Base-by-base conservation (phyloP, 768 basidiomycete genomes). In the Auriscalpium microsporum region DNA sequence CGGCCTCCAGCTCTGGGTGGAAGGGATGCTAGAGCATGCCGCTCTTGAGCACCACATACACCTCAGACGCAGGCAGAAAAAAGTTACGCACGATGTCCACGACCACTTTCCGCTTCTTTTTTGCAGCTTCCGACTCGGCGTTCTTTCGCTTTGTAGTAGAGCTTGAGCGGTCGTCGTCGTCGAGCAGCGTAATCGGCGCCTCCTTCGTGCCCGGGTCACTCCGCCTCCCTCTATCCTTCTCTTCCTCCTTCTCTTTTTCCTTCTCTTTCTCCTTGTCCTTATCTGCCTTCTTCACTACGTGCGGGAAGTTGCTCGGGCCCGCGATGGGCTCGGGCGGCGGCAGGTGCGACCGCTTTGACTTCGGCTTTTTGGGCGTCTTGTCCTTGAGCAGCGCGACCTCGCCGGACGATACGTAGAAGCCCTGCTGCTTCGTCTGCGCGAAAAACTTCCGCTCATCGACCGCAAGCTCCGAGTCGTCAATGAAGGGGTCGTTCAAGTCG, bases 391-490 rank as follows among this genome's bases (percentile, higher is more conserved):
- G 68, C 4, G 91, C 91, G 13, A 97, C 87, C 64, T 90, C 86
- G 2, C 94, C 94, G 35, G 80, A 80, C 7, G 87, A 89, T 10
- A 97, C 94, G 65, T 94, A 95, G 74, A 94, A 96, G 1, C 91
- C 92, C 56, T 87, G 84, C 64, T 94, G 91, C 69, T 88, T 91
- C 5, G 94, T 95, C 68, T 91, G 85, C 5, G 88, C 91, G 63
- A 94, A 89, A 71, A 80, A 91, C 2, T 87, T 93, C 5, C 95
- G 85, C 66, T 94, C 84, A 72, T 98, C 94, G 47, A 94, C 73
- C 23, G 82, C 85, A 54, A 95, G 75, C 66, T 98, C 95, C 1
- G 92, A 91, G 71, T 99, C 96, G 75, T 99, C 96, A 65, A 99
- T 96, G 73, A 98, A 98, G 0, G 91, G 88, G 71, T 99, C 96